Evolutionary conservation across 2,329 filamentous ascomycete genomes (phyloP).

Genomic region (Penicillium sp.): DNA sequence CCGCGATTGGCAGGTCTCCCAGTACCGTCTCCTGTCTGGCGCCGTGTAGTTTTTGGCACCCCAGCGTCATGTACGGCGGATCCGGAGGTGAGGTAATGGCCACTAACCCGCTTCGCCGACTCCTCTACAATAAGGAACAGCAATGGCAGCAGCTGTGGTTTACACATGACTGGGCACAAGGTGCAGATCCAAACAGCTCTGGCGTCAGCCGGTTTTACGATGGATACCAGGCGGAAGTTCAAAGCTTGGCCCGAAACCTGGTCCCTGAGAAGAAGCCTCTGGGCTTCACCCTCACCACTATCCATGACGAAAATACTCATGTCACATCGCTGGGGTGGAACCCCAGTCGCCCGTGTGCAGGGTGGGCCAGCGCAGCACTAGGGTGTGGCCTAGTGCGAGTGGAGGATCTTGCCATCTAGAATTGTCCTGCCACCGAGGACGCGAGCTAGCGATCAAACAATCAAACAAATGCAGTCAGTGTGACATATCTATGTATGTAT

Average conservation of each 20-base stretch:
- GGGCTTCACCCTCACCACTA: slow-evolving; percentile 36
- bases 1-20: slow-evolving; percentile 46
- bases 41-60: slow-evolving; percentile 45
- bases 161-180: slow-evolving; percentile 50
- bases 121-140: slow-evolving; percentile 48
- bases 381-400: slow-evolving; percentile 62
- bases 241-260: slow-evolving; percentile 30
- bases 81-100: slow-evolving; percentile 49
- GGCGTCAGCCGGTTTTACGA: slow-evolving; percentile 43
- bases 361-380: slow-evolving; percentile 63
- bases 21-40: slow-evolving; percentile 34
- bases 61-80: slow-evolving; percentile 50
- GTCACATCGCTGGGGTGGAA: slow-evolving; percentile 63
- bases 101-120: slow-evolving; percentile 49
- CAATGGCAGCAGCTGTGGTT: slow-evolving; percentile 56
- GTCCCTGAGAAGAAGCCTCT: slow-evolving; percentile 30
- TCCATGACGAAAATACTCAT: slow-evolving; percentile 60
- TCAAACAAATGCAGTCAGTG: background rate
- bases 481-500: slow-evolving; percentile 3
- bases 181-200: slow-evolving; percentile 22
- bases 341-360: slow-evolving; percentile 59
- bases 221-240: slow-evolving; percentile 40
- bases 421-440: slow-evolving; percentile 5
- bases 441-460: background rate
- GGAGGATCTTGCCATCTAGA: slow-evolving; percentile 55